These are phyloP conservation scores for Gymnopilus dilepis DNA, from an alignment of 768 basidiomycete species.

Conservation along the genomic window DNA sequence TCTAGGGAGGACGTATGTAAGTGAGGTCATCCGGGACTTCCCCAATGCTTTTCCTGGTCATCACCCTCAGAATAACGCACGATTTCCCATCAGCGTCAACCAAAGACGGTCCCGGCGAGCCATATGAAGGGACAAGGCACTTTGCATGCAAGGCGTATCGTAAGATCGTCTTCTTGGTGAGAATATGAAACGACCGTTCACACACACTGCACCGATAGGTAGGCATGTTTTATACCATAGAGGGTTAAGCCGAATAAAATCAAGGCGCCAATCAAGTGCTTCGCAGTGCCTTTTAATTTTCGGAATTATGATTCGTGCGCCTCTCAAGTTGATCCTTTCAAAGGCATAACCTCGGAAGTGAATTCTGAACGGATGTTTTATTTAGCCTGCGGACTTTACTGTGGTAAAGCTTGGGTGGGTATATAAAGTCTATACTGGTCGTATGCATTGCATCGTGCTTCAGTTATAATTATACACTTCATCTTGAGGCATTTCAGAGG, in stretches of 20 bases:
- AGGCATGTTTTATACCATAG: background rate
- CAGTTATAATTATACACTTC: background rate
- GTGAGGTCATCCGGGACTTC: background rate
- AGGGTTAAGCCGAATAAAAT: background rate
- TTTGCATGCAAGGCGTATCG: background rate
- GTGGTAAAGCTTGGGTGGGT: background rate
- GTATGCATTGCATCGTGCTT: background rate
- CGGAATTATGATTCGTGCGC: background rate
- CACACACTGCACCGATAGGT: background rate
- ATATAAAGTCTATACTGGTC: background rate
- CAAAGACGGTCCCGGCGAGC: background rate
- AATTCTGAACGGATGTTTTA: background rate
- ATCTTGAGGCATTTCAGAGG: background rate
- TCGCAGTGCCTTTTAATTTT: slow-evolving; percentile 5
- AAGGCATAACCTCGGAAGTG: slow-evolving; percentile 5
- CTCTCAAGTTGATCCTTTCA: background rate
- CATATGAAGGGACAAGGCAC: slow-evolving; percentile 1
- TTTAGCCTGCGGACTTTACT: background rate
- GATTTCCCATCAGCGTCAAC: background rate
- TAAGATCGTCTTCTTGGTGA: slow-evolving; percentile 3
- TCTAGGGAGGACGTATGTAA: background rate
- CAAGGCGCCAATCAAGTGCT: slow-evolving; percentile 4
- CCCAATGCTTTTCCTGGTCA: slow-evolving; percentile 7
- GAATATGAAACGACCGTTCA: background rate
- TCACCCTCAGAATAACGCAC: background rate